Percentiles rank a stretch among this genome's conserved stretches.
These are phyloP conservation scores for Abortiporus biennis DNA, from an alignment of 1,284 basidiomycete genomes.

Conservation along the genomic window DNA sequence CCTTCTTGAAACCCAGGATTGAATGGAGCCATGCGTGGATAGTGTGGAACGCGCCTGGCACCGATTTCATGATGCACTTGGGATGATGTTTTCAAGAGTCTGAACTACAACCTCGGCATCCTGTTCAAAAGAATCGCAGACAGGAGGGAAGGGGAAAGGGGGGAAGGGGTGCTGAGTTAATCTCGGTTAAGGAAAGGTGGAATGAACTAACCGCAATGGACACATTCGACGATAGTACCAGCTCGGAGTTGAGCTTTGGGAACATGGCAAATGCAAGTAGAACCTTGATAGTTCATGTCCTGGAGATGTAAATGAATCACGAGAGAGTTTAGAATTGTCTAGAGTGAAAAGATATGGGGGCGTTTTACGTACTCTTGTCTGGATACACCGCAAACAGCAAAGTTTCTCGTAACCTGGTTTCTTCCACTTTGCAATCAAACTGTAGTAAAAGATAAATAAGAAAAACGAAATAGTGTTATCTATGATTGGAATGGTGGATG, in stretches of 20 bases:
- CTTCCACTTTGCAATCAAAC: conserved; percentile 99
- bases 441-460: no score
- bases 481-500: background rate
- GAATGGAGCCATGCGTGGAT: no score
- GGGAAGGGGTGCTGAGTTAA: no score
- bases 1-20: no score
- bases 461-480: no score
- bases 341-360: conserved; percentile 1
- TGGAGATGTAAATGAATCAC: conserved; percentile 30
- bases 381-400: conserved; percentile 96
- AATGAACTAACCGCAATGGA: conserved; percentile 81
- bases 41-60: no score
- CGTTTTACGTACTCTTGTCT: conserved; percentile 77
- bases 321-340: conserved; percentile 5
- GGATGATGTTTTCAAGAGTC: conserved; percentile 73
- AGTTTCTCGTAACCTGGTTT: conserved; percentile 98
- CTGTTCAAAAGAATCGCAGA: conserved; percentile 29
- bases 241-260: conserved; percentile 90
- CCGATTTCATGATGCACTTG: no score
- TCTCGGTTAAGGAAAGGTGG: conserved; percentile 2
- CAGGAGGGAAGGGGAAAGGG: no score
- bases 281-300: conserved; percentile 99
- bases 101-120: conserved; percentile 81
- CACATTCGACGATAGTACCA: conserved; percentile 95
- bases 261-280: conserved; percentile 98